Evolutionary conservation across 495 filamentous ascomycete genomes (phyloP).

Genomic region (Aspergillus conjunctus): DNA sequence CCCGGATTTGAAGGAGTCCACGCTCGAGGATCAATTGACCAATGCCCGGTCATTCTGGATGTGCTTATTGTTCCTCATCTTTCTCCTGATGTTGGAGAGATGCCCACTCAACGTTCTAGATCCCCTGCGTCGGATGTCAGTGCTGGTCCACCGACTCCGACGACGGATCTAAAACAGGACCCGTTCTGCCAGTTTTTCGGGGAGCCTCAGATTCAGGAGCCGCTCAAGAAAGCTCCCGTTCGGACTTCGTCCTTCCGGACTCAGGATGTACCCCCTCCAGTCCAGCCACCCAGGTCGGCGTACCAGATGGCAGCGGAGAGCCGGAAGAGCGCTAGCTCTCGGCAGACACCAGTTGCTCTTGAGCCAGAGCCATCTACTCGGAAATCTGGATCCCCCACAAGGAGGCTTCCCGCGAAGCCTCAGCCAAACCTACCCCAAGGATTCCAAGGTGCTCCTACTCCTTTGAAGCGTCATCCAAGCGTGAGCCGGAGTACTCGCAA

Average conservation of each 20-base stretch:
- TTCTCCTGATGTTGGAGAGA: conserved; percentile 20
- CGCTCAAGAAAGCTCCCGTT: conserved; percentile 8
- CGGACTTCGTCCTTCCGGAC: conserved; percentile 7
- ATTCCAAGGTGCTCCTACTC: neutral
- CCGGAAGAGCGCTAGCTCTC: neutral
- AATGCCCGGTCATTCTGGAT: conserved; percentile 47
- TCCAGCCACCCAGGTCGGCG: neutral
- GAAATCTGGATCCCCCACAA: neutral
- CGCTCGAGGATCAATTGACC: conserved; percentile 47
- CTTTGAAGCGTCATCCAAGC: no score
- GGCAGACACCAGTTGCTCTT: conserved; percentile 11
- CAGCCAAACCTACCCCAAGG: conserved; percentile 6
- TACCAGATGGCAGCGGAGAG: neutral
- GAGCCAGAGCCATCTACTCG: neutral
- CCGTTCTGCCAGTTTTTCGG: conserved; percentile 21
- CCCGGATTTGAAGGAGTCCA: conserved; percentile 43
- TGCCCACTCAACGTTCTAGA: neutral
- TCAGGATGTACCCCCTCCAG: conserved; percentile 12
- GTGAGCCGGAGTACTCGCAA: no score
- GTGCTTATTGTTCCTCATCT: conserved; percentile 24
- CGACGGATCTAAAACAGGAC: conserved; percentile 23
- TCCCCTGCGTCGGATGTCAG: conserved; percentile 36
- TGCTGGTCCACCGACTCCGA: conserved; percentile 40
- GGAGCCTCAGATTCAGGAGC: conserved; percentile 14
- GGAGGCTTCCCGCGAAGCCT: conserved; percentile 6